Base-by-base conservation (phyloP, 805 yeast species). In the Lachancea lanzarotensis region DNA sequence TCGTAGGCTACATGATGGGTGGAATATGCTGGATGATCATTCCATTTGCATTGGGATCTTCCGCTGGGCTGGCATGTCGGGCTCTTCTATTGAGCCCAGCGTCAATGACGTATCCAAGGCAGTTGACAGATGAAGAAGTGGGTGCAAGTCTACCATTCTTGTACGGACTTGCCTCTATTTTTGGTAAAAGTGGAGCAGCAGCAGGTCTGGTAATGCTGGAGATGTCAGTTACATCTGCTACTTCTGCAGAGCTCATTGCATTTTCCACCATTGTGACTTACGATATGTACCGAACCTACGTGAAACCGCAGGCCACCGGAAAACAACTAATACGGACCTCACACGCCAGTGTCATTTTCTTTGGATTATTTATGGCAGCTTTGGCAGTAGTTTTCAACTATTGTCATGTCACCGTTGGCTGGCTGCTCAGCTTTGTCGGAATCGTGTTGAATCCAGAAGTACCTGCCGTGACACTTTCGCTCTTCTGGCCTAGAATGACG, bases 131-230 rank as follows among this genome's bases (percentile, higher is more conserved):
- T 0, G 59, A 52, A 3, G 74, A 74, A 45, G 69, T 72, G 29
- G 57, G 57, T 42, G 67, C 67, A 2, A 73, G 73, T 13, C 42
- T 70, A 40, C 68, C 72, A 3, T 60, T 70, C 5, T 56, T 64
- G 16, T 65, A 64, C 47, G 70, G 67, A 1, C 48, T 62, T 47
- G 62, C 75, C 17, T 85, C 90, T 43, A 52, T 71, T 3, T 52
- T 71, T 25, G 75, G 75, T n/a, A 62, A 57, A 37, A 52, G 63
- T 29, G 75, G 74, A 12, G 72, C 72, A 13, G 71, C 65, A 20
- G 70, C 70, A 10, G 70, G 66, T 1, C 55, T 71, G 29, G 44
- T 69, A 17, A 69, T 68, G 60, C 43, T 71, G 8, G 71, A 68
- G 53, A 65, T 70, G 72, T 60, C 74, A 25, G 72, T 66, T 17